Evolutionary conservation across 371 early-diverging fungal genomes (phyloP).

Genomic region (Entomophthora muscae): DNA sequence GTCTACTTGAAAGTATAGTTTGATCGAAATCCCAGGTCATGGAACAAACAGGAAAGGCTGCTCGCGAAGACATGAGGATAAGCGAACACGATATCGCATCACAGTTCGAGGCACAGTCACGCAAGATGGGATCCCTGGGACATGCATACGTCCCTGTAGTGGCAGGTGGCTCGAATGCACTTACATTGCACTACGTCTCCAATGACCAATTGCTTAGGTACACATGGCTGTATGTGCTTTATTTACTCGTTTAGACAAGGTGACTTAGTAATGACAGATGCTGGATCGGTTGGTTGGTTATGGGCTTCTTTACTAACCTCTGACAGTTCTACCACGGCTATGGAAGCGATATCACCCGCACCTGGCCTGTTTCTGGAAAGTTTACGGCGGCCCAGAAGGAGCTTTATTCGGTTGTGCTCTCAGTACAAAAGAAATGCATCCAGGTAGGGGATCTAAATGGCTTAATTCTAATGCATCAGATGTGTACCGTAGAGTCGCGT

Average conservation of each 20-base stretch:
- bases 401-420: slow-evolving; percentile 70
- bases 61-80: slow-evolving; percentile 15
- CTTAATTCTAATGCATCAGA: slow-evolving; percentile 13
- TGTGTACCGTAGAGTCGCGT: slow-evolving; percentile 47
- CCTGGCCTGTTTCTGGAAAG: slow-evolving; percentile 84
- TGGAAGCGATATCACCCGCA: slow-evolving; percentile 82
- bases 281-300: slow-evolving; percentile 45
- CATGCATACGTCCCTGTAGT: slow-evolving; percentile 93
- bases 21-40: not conserved
- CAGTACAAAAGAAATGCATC: slow-evolving; percentile 71
- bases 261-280: slow-evolving; percentile 78
- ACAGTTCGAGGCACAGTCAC: slow-evolving; percentile 54
- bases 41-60: not conserved
- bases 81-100: slow-evolving; percentile 64
- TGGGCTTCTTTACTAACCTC: not conserved
- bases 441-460: slow-evolving; percentile 23
- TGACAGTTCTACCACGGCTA: slow-evolving; percentile 63
- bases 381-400: slow-evolving; percentile 63
- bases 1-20: too few species aligned
- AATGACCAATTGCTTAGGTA: slow-evolving; percentile 54
- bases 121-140: slow-evolving; percentile 47
- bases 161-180: slow-evolving; percentile 77
- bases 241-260: slow-evolving; percentile 33
- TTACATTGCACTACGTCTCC: slow-evolving; percentile 83
- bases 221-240: not conserved